A percentile compares a stretch with the other conserved stretches of the same genome.
Evolutionary conservation across 163 green algal genomes (phyloP).

Genomic region (Chlamydomonas reinhardtii): DNA sequence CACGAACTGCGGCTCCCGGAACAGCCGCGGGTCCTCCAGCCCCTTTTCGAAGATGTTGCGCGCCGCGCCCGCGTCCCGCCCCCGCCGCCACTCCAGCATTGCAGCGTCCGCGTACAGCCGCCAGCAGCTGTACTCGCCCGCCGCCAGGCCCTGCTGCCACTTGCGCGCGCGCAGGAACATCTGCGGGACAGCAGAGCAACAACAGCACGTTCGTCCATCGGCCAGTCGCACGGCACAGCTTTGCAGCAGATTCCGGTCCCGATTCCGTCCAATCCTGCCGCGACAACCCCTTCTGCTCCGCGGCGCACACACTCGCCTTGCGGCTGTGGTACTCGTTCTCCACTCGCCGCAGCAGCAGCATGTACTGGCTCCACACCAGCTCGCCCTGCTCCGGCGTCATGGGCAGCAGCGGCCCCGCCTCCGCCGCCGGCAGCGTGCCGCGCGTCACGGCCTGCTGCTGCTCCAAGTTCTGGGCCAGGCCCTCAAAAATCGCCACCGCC

Average conservation of each 20-base stretch:
- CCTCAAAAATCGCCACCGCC: constrained; percentile 67
- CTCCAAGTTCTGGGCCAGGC: constrained; percentile 60
- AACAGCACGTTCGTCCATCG: no score
- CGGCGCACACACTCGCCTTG: no score
- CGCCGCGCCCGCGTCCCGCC: constrained; percentile 76
- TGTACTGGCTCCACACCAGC: constrained; percentile 91
- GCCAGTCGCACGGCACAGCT: no score
- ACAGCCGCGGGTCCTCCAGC: constrained; percentile 72
- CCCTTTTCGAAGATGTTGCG: constrained; percentile 94
- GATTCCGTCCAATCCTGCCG: no score
- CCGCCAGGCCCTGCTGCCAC: constrained; percentile 55
- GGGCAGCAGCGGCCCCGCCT: constrained; percentile 44
- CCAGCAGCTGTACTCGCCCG: constrained; percentile 31
- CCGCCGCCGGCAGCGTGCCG: constrained; percentile 21
- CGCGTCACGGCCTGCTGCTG: constrained; percentile 3
- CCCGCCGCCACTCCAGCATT: constrained; percentile 83
- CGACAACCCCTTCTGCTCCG: no score
- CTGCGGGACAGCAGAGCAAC: no score
- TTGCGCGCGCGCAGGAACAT: constrained; percentile 86
- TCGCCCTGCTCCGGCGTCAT: constrained; percentile 68
- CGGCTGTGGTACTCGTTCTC: constrained; percentile 54
- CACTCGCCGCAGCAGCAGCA: constrained; percentile 82
- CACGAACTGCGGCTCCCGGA: constrained; percentile 80
- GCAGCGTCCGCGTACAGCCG: constrained; percentile 84
- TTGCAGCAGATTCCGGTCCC: no score